These are phyloP conservation scores for Trypanosoma grayi DNA, from an alignment of 208 protist species.

Conservation along the genomic window DNA sequence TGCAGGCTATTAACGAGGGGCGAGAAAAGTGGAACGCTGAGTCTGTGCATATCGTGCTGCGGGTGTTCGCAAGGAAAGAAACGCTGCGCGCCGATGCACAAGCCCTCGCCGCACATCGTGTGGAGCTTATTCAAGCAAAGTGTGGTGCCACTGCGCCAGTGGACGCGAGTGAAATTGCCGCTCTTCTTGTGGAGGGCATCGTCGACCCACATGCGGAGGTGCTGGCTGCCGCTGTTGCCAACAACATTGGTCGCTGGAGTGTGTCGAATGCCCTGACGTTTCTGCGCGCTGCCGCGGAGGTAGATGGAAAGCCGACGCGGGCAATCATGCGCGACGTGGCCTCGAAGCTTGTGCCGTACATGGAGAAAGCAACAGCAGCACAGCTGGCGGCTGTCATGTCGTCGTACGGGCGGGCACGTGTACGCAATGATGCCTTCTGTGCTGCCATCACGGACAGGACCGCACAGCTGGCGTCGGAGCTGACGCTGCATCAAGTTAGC, in stretches of 20 bases:
- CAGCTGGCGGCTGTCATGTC: conserved; percentile 63
- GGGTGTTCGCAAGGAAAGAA: conserved; percentile 16
- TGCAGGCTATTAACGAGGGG: conserved; percentile 20
- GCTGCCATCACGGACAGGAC: conserved; percentile 40
- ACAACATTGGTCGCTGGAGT: conserved; percentile 30
- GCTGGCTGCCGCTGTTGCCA: conserved; percentile 23
- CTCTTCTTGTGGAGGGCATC: conserved; percentile 31
- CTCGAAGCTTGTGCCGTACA: conserved; percentile 37
- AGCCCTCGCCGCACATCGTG: conserved; percentile 14
- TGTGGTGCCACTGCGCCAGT: conserved; percentile 10
- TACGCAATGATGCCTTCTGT: conserved; percentile 78
- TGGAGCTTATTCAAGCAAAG: conserved; percentile 23
- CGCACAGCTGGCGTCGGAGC: conserved; percentile 26
- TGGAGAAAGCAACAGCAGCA: conserved; percentile 46
- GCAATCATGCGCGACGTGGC: conserved; percentile 57
- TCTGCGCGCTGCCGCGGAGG: conserved; percentile 20
- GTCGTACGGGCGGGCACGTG: conserved; percentile 54
- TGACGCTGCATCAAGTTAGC: conserved; percentile 45
- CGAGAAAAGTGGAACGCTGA: conserved; percentile 25
- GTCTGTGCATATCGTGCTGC: conserved; percentile 18
- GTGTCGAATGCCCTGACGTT: conserved; percentile 35
- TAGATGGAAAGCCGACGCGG: conserved; percentile 25
- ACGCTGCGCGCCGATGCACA: conserved; percentile 19
- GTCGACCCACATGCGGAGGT: conserved; percentile 32
- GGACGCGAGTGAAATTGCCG: conserved; percentile 25